phyloP scores from a whole-genome alignment of 441 rosid genomes.

The Croton laevigatus region DNA sequence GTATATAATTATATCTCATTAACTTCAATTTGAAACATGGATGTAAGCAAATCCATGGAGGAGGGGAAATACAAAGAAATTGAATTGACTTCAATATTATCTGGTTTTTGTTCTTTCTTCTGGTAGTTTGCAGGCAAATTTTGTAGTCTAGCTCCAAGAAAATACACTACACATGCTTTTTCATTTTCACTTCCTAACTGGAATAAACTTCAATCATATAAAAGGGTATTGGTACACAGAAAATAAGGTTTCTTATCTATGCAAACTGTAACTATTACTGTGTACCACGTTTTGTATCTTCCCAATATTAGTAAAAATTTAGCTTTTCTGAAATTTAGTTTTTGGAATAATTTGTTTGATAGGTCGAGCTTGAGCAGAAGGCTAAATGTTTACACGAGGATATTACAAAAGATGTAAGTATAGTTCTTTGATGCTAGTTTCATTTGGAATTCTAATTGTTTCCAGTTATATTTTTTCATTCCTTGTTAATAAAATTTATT shows the following conservation, averaged over 20 bases:
- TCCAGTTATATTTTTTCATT: background rate
- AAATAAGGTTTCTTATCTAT: too few species aligned
- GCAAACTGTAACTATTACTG: background rate
- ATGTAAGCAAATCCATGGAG: background rate
- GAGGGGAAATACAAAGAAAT: background rate
- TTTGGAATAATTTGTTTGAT: slow-evolving; percentile 14
- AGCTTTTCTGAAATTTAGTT: too few species aligned
- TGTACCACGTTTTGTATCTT: background rate
- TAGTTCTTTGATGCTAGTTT: background rate
- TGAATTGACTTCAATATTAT: background rate
- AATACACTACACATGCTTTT: background rate
- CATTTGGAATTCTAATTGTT: background rate
- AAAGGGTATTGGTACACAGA: background rate
- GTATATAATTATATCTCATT: background rate
- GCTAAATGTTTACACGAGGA: slow-evolving; percentile 48
- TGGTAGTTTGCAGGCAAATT: background rate
- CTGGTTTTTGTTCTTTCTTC: background rate
- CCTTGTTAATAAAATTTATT: too few species aligned
- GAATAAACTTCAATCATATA: background rate
- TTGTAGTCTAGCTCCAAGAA: background rate
- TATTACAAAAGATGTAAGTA: slow-evolving; percentile 43
- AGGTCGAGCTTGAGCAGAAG: slow-evolving; percentile 46
- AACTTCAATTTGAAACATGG: background rate
- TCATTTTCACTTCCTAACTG: background rate
- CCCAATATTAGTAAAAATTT: background rate